A percentile compares a stretch with the other conserved stretches of the same genome.
These are phyloP conservation scores for Plenodomus tracheiphilus DNA, from an alignment of 2,329 filamentous ascomycete species.

Conservation along the genomic window DNA sequence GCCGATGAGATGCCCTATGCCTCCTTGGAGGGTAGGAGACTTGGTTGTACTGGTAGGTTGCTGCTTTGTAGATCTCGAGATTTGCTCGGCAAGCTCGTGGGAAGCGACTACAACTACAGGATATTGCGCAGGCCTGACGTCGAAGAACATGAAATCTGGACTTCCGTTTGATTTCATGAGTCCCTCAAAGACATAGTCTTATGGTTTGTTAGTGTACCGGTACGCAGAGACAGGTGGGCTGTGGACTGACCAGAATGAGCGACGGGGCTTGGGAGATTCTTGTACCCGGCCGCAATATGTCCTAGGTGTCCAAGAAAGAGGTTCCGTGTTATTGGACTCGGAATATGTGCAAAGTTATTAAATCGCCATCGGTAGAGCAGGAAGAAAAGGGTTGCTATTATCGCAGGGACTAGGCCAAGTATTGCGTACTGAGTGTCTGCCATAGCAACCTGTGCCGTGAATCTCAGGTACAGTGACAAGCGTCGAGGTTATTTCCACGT, in stretches of 20 bases:
- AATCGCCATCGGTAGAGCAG: slow-evolving; percentile 32
- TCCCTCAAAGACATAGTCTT: slow-evolving; percentile 41
- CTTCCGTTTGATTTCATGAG: slow-evolving; percentile 29
- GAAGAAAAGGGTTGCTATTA: slow-evolving; percentile 24
- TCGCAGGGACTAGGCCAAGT: slow-evolving; percentile 22
- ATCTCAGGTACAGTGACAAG: too few relatives aligned
- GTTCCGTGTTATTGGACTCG: slow-evolving; percentile 20
- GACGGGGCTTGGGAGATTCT: slow-evolving; percentile 25
- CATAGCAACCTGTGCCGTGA: slow-evolving; percentile 14
- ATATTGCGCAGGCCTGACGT: slow-evolving; percentile 36
- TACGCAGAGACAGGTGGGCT: neutral
- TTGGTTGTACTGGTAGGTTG: slow-evolving; percentile 39
- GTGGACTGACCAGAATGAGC: slow-evolving; percentile 31
- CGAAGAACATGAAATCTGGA: slow-evolving; percentile 34
- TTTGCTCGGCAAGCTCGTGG: slow-evolving; percentile 42
- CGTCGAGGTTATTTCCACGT: too few relatives aligned
- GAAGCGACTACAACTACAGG: slow-evolving; percentile 30
- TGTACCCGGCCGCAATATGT: slow-evolving; percentile 29
- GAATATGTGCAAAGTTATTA: slow-evolving; percentile 28
- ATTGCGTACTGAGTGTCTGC: slow-evolving; percentile 17
- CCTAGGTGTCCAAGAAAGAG: slow-evolving; percentile 35
- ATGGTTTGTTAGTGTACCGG: neutral
- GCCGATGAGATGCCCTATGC: slow-evolving; percentile 28
- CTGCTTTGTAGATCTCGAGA: slow-evolving; percentile 30
- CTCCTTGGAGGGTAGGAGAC: slow-evolving; percentile 34